Evolutionary conservation across 1,284 basidiomycete genomes (phyloP), one percentile per base, ranked within the genome.

Genomic region (Ceratobasidium sp.): DNA sequence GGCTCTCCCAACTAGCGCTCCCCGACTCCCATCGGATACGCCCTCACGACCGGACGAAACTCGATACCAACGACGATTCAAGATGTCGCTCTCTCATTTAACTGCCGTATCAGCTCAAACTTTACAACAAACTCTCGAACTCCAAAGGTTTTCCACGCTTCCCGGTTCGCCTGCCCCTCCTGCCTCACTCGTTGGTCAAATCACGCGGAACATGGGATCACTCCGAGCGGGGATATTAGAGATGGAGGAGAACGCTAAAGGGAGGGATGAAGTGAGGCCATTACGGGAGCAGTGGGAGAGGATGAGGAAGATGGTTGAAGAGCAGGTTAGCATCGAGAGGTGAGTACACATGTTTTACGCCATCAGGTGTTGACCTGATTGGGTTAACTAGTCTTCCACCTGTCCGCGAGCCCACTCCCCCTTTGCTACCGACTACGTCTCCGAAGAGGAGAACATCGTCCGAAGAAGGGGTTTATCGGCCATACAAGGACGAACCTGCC

Each of bases 401-500:
- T 25, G 62, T 65, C 17, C 62, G 62, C 13, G 49, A 15, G 13
- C 62, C 62, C 31, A 60, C 35, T 3, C 50, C 52, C 35, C 69
- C 69, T 15, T 40, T 34, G 2, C 38, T 29, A 34, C 50, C 47
- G 38, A 50, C 69, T 12, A 56, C 65, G n/a, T 69, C 69, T 55
- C 69, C 71, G 3, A 40, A 56, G 27, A 32, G 55, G 6, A 65
- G 42, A 8, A 57, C 53, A 31, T 53, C 43, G 25, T 40, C 60
- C 5, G 50, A 68, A 10, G 69, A 69, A 17, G 58, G 47, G 7
- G 32, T 73, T 22, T 69, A 67, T 35, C 54, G 57, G 20, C 72
- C 72, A 12, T 73, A 73, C 35, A 68, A 62, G 27, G 72, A 73
- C 47, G 70, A 72, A 12, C 71, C 71, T 4, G 58, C 50, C n/a